Base-by-base conservation (phyloP, 352 stramenopile genomes). In the Pythium dissimile region DNA sequence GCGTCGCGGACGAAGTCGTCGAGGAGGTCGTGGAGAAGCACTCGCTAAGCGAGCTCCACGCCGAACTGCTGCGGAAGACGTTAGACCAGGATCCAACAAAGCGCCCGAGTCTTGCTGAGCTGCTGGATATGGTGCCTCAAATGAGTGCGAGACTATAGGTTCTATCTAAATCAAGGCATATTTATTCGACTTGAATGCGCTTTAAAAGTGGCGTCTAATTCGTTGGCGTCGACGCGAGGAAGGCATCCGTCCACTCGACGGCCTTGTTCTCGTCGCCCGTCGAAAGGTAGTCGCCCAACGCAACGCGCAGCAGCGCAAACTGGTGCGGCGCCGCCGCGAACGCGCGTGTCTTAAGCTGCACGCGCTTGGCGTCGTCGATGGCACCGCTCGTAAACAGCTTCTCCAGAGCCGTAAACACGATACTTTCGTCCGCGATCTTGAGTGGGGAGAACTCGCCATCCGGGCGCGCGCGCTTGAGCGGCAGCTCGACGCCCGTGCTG, bases 401-500 rank as follows among this genome's bases (percentile, higher is more conserved):
- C 28, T 86, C 75, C 1, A 89, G 66, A 24, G 73, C 71, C 18
- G 57, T 57, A 37, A 84, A 75, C 16, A 68, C 59, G 11, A 68
- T 50, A 39, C 67, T 59, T 27, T 65, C 54, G 24, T 55, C 44
- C 15, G 34, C 31, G 9, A 1, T 39, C 7, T 48, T 53, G 9
- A n/a, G n/a, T n/a, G 37, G 23, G 3, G 48, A 54, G 16, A 10
- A 32, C n/a, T 65, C 44, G 6, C 32, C 61, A 3, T 57, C 44
- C 5, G n/a, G 28, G 28, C 80, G 59, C 32, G 65, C 46, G n/a
- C 77, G 75, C 77, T 90, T 89, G 46, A 70, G 57, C 20, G 71
- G 71, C 15, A 84, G 54, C 30, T 85, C 66, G 31, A 93, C 86
- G 23, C 97, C 96, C 2, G 96, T 99, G 55, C 80, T 97, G 39